Percentiles rank a stretch among this genome's conserved stretches.
Conservation (phyloP, 768 basidiomycete species). For the Rhizopogon sp. region DNA sequence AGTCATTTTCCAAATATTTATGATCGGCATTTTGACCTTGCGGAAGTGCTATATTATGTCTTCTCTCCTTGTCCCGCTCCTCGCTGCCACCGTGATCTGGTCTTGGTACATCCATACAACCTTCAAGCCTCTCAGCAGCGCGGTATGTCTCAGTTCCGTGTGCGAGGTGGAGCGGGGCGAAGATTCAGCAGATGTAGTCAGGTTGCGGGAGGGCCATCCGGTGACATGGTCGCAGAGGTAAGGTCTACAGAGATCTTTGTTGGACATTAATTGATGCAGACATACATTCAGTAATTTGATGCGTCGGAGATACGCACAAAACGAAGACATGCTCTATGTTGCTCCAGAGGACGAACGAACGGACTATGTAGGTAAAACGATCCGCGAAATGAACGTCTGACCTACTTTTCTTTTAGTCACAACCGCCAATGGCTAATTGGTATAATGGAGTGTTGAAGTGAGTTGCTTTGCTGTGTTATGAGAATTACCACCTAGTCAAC, state of each 20-base stretch:
- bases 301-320: constrained; percentile 83
- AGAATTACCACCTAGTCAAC: constrained; percentile 3
- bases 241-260: constrained; percentile 7
- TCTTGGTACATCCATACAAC: constrained; percentile 68
- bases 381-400: background rate
- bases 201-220: constrained; percentile 76
- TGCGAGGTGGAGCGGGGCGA: constrained; percentile 89
- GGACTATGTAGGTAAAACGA: constrained; percentile 59
- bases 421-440: constrained; percentile 96
- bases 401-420: constrained; percentile 49
- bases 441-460: constrained; percentile 91
- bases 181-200: constrained; percentile 72
- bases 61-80: constrained; percentile 67
- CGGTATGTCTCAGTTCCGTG: constrained; percentile 80
- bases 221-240: constrained; percentile 89
- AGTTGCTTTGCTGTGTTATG: constrained; percentile 8
- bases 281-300: constrained; percentile 64
- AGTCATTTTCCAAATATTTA: constrained; percentile 90
- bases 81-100: constrained; percentile 73
- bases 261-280: constrained; percentile 1
- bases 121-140: constrained; percentile 72
- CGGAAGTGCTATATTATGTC: constrained; percentile 53
- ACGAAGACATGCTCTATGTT: constrained; percentile 92
- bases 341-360: constrained; percentile 92
- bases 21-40: constrained; percentile 91